These are phyloP conservation scores for Phialophora tarda DNA, from an alignment of 2,329 filamentous ascomycete species.

Conservation along the genomic window DNA sequence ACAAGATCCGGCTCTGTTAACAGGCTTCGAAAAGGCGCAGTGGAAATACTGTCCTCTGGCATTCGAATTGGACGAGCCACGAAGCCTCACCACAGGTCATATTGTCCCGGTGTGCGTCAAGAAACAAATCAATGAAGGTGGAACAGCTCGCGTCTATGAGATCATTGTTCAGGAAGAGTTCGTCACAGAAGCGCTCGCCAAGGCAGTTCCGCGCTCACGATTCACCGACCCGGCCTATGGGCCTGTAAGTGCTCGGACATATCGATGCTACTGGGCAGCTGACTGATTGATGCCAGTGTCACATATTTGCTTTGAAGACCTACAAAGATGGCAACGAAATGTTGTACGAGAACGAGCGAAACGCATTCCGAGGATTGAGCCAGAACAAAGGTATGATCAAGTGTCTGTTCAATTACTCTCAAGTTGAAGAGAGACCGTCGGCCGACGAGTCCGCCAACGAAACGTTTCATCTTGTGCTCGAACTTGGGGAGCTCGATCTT, in stretches of 20 bases:
- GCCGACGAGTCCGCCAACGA: neutral
- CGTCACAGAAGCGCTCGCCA: neutral
- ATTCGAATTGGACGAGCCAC: neutral
- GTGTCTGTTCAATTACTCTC: constrained; percentile 42
- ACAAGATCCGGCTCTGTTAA: neutral
- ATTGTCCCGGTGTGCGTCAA: neutral
- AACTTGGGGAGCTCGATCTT: neutral
- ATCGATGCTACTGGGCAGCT: neutral
- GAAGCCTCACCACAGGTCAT: neutral
- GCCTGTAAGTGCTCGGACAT: constrained; percentile 1
- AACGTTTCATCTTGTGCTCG: neutral
- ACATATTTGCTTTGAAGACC: constrained; percentile 44
- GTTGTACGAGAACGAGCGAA: constrained; percentile 42
- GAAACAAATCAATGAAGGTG: neutral
- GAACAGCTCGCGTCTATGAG: neutral
- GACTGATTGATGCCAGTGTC: constrained; percentile 25
- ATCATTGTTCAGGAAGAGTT: constrained; percentile 1
- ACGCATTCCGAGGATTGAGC: constrained; percentile 42
- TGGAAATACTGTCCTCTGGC: constrained; percentile 12
- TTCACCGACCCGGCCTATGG: constrained; percentile 2
- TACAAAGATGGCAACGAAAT: constrained; percentile 34
- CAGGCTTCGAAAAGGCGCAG: constrained; percentile 4
- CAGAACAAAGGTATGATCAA: constrained; percentile 41
- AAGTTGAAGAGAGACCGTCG: constrained; percentile 7
- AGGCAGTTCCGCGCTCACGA: neutral